phyloP scores from a whole-genome alignment of 176 grass and related monocot genomes.

The Hsuehochloa calcarea region DNA sequence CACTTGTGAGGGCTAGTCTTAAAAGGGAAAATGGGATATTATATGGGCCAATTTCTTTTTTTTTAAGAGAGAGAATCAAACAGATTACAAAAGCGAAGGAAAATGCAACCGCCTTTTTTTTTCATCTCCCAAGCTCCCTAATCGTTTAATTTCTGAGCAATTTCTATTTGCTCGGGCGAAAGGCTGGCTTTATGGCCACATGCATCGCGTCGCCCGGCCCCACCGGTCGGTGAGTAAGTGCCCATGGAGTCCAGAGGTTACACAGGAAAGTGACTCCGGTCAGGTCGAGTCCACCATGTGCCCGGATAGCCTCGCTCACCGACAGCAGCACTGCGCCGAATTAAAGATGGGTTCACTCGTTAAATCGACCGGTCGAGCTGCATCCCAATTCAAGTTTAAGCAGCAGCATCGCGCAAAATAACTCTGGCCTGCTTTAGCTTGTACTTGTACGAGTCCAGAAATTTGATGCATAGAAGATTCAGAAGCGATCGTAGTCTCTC shows the following conservation, averaged over 20 bases:
- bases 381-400: not conserved
- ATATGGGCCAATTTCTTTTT: too few relatives aligned
- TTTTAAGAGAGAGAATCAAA: too few relatives aligned
- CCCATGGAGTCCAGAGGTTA: not conserved
- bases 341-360: not conserved
- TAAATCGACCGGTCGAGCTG: slow-evolving; percentile 16
- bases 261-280: slow-evolving; percentile 8
- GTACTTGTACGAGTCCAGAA: not conserved
- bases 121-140: not conserved
- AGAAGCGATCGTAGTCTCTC: too few relatives aligned
- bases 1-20: too few relatives aligned
- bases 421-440: not conserved
- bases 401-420: not conserved
- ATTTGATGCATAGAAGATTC: not conserved
- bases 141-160: not conserved
- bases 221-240: not conserved
- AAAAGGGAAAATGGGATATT: too few relatives aligned
- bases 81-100: too few relatives aligned
- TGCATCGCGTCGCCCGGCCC: not conserved
- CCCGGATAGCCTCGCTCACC: slow-evolving; percentile 1
- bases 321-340: slow-evolving; percentile 22
- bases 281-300: not conserved
- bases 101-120: too few relatives aligned
- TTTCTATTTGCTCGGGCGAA: not conserved
- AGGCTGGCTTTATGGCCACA: not conserved